A percentile compares a stretch with the other conserved stretches of the same genome.
Conservation (phyloP, 2,329 filamentous ascomycete genomes). For the Calonectria pseudoturangicola region DNA sequence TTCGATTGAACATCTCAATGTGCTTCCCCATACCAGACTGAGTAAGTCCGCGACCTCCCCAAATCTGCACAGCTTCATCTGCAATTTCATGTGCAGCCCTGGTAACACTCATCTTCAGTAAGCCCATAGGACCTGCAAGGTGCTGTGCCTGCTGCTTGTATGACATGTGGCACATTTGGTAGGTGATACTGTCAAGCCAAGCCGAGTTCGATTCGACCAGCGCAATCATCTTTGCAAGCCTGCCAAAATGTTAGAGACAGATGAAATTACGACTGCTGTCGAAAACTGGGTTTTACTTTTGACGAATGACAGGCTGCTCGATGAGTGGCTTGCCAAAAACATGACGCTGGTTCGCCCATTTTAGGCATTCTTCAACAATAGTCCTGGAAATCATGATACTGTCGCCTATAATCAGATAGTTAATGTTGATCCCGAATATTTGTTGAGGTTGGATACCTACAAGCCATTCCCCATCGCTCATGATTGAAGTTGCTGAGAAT, state of each 20-base stretch:
- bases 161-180: slow-evolving; percentile 91
- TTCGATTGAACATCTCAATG: slow-evolving; percentile 89
- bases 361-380: slow-evolving; percentile 88
- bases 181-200: slow-evolving; percentile 91
- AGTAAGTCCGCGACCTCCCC: slow-evolving; percentile 87
- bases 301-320: slow-evolving; percentile 87
- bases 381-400: slow-evolving; percentile 71
- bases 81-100: slow-evolving; percentile 87
- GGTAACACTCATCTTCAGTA: slow-evolving; percentile 87
- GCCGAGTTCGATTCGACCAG: slow-evolving; percentile 86
- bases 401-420: neutral
- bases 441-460: slow-evolving; percentile 61
- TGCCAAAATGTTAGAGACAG: neutral
- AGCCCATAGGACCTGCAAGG: slow-evolving; percentile 86
- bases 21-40: slow-evolving; percentile 88
- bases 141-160: slow-evolving; percentile 84
- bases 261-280: fast-evolving
- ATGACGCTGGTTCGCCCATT: slow-evolving; percentile 90
- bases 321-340: slow-evolving; percentile 89
- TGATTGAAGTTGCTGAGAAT: slow-evolving; percentile 93
- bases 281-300: slow-evolving; percentile 70
- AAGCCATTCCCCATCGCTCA: slow-evolving; percentile 86
- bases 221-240: slow-evolving; percentile 88
- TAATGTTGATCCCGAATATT: slow-evolving; percentile 65
- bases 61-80: slow-evolving; percentile 89